Conservation (phyloP, 768 basidiomycete species). For the Fomitopsis serialis region DNA sequence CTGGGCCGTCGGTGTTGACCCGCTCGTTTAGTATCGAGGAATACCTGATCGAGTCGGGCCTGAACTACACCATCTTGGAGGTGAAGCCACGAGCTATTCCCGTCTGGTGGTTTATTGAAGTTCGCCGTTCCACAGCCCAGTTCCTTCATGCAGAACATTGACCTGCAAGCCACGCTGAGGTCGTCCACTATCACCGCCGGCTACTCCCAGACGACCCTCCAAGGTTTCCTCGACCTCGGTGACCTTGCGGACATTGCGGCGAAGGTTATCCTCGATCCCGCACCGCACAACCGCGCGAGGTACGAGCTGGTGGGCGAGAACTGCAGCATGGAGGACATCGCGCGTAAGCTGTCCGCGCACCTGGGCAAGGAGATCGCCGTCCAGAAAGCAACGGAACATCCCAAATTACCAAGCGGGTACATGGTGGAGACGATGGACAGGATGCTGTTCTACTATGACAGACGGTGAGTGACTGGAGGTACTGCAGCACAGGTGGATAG, state of each 20-base stretch:
- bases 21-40: constrained; percentile 25
- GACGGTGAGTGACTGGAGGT: constrained; percentile 15
- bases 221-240: constrained; percentile 29
- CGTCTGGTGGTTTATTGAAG: background rate
- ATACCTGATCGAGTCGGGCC: constrained; percentile 30
- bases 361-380: constrained; percentile 13
- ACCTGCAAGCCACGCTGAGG: constrained; percentile 8
- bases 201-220: constrained; percentile 21
- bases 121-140: constrained; percentile 19
- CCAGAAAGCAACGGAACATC: constrained; percentile 9
- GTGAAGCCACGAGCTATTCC: constrained; percentile 9
- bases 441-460: constrained; percentile 30
- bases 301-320: constrained; percentile 31
- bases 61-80: constrained; percentile 33
- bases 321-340: constrained; percentile 23
- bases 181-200: constrained; percentile 13
- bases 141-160: constrained; percentile 30
- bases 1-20: background rate
- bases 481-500: background rate
- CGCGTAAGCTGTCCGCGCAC: constrained; percentile 11
- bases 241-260: constrained; percentile 26
- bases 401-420: constrained; percentile 13
- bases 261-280: constrained; percentile 23
- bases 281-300: constrained; percentile 25
- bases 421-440: constrained; percentile 20